Evolutionary conservation across 192 early-diverging fungal species (phyloP).

Genomic region (Backusella sp.): DNA sequence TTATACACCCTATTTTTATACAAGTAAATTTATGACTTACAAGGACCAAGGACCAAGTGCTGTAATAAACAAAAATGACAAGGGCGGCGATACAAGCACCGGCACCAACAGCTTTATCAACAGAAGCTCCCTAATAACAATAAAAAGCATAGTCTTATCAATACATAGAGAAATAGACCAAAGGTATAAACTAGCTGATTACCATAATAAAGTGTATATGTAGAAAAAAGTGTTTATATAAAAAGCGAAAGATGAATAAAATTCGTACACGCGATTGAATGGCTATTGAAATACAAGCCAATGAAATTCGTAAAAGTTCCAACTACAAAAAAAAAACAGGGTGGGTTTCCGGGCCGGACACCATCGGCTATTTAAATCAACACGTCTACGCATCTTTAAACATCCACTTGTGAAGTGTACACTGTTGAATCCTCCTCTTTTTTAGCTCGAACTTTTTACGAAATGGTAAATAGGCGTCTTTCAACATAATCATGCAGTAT

Average conservation of each 20-base stretch:
- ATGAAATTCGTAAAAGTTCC: not conserved
- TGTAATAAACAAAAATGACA: constrained; percentile 85
- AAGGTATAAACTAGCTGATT: not conserved
- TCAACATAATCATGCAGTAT: not conserved
- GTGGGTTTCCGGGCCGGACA: not conserved
- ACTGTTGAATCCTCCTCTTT: constrained; percentile 2
- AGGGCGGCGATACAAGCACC: constrained; percentile 65
- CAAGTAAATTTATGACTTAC: constrained; percentile 36
- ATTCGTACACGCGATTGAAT: constrained; percentile 2
- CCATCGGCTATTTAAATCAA: not conserved
- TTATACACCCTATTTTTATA: not conserved
- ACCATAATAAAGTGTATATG: not conserved
- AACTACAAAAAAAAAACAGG: not conserved
- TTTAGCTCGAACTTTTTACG: constrained; percentile 4
- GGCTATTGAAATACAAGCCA: not conserved
- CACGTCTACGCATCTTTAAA: not conserved
- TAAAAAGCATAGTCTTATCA: not conserved
- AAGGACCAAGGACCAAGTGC: constrained; percentile 87
- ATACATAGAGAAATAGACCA: not conserved
- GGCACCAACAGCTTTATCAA: constrained; percentile 83
- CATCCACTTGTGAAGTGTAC: not conserved
- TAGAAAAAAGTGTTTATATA: not conserved
- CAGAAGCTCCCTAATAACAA: constrained; percentile 38
- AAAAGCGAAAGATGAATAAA: not conserved
- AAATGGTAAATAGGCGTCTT: not conserved